Percentiles rank a stretch among this genome's conserved stretches.
These are phyloP conservation scores for Cryphonectria japonica DNA, from an alignment of 2,329 filamentous ascomycete genomes.

Conservation along the genomic window DNA sequence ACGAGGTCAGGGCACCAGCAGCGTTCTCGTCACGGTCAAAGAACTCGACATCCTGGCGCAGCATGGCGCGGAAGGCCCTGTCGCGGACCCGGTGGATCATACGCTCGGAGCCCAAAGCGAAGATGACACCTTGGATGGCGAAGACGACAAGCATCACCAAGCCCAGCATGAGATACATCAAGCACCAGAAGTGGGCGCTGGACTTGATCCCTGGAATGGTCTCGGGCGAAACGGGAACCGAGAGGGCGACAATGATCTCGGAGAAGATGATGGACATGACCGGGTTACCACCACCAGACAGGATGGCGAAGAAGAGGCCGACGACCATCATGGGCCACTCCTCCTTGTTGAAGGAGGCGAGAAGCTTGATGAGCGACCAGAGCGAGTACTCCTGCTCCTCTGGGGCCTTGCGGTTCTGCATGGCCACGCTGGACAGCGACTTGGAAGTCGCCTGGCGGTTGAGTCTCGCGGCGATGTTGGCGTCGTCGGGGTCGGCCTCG, in stretches of 20 bases:
- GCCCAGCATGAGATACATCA: conserved; percentile 87
- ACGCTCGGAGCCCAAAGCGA: conserved; percentile 85
- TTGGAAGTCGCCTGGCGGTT: conserved; percentile 58
- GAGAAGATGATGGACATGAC: conserved; percentile 76
- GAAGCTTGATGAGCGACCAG: conserved; percentile 77
- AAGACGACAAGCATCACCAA: conserved; percentile 73
- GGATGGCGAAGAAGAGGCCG: conserved; percentile 73
- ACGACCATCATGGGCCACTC: conserved; percentile 74
- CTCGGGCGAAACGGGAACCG: conserved; percentile 52
- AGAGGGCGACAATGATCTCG: conserved; percentile 78
- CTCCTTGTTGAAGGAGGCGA: conserved; percentile 75
- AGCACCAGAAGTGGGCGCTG: conserved; percentile 82
- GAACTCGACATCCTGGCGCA: conserved; percentile 90
- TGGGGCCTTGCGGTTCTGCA: conserved; percentile 59
- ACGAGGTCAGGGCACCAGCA: conserved; percentile 83
- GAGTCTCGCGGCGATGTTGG: conserved; percentile 59
- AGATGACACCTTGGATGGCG: conserved; percentile 69
- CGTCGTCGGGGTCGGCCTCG: conserved; percentile 63
- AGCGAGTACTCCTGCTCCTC: conserved; percentile 65
- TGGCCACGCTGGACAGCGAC: conserved; percentile 71
- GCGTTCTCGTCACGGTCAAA: conserved; percentile 92
- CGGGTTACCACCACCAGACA: conserved; percentile 77
- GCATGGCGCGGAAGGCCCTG: conserved; percentile 80
- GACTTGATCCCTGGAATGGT: conserved; percentile 62
- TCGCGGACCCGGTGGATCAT: conserved; percentile 84